A percentile compares a stretch with the other conserved stretches of the same genome.
phyloP scores from a whole-genome alignment of 2,329 filamentous ascomycete genomes.

The Microdochium paspali region DNA sequence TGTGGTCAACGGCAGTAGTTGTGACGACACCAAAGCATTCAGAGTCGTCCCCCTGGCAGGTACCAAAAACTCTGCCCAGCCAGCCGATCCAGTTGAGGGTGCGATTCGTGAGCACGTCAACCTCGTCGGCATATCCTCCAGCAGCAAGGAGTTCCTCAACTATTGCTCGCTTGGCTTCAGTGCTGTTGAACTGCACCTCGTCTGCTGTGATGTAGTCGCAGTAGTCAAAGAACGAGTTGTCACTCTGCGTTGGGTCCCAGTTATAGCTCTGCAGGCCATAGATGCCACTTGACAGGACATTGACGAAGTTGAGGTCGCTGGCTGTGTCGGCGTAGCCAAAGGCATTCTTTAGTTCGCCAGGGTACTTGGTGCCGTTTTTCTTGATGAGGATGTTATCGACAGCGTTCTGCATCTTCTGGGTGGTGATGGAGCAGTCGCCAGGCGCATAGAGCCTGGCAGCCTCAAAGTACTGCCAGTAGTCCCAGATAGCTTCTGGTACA shows the following conservation, averaged over 20 bases:
- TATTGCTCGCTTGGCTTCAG: slow-evolving; percentile 21
- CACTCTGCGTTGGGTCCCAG: slow-evolving; percentile 41
- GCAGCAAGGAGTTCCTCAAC: slow-evolving; percentile 28
- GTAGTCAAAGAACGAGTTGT: slow-evolving; percentile 32
- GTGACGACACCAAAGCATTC: slow-evolving; percentile 26
- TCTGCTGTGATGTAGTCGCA: slow-evolving; percentile 35
- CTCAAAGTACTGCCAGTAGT: slow-evolving; percentile 60
- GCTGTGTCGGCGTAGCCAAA: slow-evolving; percentile 38
- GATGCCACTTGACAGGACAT: slow-evolving; percentile 29
- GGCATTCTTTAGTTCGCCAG: slow-evolving; percentile 25
- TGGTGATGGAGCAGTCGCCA: slow-evolving; percentile 53
- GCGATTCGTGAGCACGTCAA: slow-evolving; percentile 25
- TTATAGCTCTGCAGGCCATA: slow-evolving; percentile 35
- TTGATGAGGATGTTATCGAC: slow-evolving; percentile 41
- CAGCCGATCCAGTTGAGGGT: slow-evolving; percentile 45
- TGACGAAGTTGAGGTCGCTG: slow-evolving; percentile 38
- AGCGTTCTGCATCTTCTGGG: slow-evolving; percentile 45
- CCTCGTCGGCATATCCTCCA: slow-evolving; percentile 29
- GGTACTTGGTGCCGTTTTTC: slow-evolving; percentile 28
- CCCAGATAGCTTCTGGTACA: slow-evolving; percentile 66
- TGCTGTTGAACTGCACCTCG: slow-evolving; percentile 29
- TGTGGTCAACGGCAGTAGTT: slow-evolving; percentile 23
- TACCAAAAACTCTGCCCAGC: slow-evolving; percentile 17
- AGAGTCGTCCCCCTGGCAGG: slow-evolving; percentile 20
- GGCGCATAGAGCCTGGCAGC: slow-evolving; percentile 39